Conservation (phyloP, 768 basidiomycete species). For the Lentinula edodes region DNA sequence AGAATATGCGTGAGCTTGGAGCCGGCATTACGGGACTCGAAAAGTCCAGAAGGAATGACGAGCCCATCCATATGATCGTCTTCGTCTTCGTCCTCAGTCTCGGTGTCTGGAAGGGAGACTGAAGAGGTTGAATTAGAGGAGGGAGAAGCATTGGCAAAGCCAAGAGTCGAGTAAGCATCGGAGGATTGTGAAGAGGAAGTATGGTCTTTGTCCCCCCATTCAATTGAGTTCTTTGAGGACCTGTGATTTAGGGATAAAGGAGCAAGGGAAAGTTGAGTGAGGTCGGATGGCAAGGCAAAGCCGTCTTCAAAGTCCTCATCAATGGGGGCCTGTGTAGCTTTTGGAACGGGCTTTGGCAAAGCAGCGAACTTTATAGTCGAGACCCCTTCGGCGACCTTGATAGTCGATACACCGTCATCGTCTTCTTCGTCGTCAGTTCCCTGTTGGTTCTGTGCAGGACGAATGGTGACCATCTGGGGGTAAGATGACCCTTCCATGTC, state of each 20-base stretch:
- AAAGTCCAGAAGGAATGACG: conserved; percentile 69
- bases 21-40: conserved; percentile 63
- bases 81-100: conserved; percentile 67
- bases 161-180: conserved; percentile 76
- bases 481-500: conserved; percentile 35
- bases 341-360: conserved; percentile 34
- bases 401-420: conserved; percentile 78
- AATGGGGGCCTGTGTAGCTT: conserved; percentile 32
- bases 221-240: conserved; percentile 77
- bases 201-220: conserved; percentile 83
- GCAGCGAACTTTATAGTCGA: conserved; percentile 77
- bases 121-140: conserved; percentile 72
- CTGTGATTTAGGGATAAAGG: conserved; percentile 72
- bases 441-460: conserved; percentile 51
- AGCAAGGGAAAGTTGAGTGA: conserved; percentile 77
- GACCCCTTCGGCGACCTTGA: conserved; percentile 72
- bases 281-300: conserved; percentile 73
- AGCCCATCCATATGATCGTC: conserved; percentile 71
- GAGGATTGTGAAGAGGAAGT: conserved; percentile 85
- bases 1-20: conserved; percentile 46
- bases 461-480: conserved; percentile 52
- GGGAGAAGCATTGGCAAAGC: conserved; percentile 64
- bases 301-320: conserved; percentile 84
- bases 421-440: conserved; percentile 50
- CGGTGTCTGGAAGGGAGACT: conserved; percentile 60